phyloP scores from a whole-genome alignment of 768 basidiomycete species.

The Rhodosporidiobolus sp. region DNA sequence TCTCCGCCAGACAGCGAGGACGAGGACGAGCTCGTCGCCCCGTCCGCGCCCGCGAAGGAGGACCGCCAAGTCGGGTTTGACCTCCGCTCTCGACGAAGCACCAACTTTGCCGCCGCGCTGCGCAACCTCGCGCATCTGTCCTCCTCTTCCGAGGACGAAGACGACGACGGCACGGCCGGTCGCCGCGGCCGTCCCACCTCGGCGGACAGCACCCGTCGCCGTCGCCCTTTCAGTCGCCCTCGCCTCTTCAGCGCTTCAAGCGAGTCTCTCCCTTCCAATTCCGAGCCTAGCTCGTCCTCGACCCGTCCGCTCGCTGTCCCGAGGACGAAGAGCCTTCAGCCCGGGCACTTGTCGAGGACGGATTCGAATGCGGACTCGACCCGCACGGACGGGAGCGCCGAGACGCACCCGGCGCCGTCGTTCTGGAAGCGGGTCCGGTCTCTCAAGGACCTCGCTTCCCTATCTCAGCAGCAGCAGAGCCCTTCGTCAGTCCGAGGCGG shows the following conservation, averaged over 20 bases:
- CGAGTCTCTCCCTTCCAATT: no score
- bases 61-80: neutral
- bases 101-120: neutral
- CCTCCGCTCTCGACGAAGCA: neutral
- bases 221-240: no score
- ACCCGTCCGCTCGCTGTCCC: neutral
- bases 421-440: conserved; percentile 26
- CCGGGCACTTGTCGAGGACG: neutral
- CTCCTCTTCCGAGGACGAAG: neutral
- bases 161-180: no score
- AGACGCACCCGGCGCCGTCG: conserved; percentile 4
- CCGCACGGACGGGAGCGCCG: neutral
- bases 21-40: neutral
- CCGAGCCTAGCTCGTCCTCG: neutral
- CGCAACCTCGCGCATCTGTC: neutral
- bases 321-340: conserved; percentile 20
- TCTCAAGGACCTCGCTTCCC: conserved; percentile 5
- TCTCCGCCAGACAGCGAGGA: neutral
- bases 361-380: conserved; percentile 4
- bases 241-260: no score
- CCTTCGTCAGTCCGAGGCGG: no score
- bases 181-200: no score
- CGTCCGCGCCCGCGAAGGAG: neutral
- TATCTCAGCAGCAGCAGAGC: neutral
- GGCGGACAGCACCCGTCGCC: no score